Base-by-base conservation (phyloP, 164 flowering plant genomes). In the Kingdonia uniflora region DNA sequence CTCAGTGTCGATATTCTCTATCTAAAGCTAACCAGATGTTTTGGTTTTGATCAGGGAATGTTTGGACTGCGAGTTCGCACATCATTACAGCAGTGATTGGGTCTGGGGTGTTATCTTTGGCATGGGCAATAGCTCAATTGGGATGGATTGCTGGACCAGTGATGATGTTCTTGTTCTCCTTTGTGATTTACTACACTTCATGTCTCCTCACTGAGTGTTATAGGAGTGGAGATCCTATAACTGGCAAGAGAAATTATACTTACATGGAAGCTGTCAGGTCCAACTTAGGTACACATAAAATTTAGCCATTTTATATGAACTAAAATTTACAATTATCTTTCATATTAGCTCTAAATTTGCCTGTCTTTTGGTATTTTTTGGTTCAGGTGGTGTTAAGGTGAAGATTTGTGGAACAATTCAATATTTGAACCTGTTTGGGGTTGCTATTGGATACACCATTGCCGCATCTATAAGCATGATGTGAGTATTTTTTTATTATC, bases 121-220 rank as follows among this genome's bases (percentile, higher is more conserved):
- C 81, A 2, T 80, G 81, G 81, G 76, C 80, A 22, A 71, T 73
- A 15, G 87, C 78, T 47, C 87, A 81, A 65, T 62, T 81, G 8
- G 83, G 83, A 13, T 81, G 87, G 87, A 58, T 81, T 46, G 87
- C 77, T 52, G 87, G 87, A 14, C 82, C 82, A 14, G 54, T 68
- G 19, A 73, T 73, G 14, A 72, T 79, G 79, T 42, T 79, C 57
- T 40, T 71, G 60, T 82, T 77, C 64, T 60, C 80, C 42, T 68
- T 74, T 23, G 74, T 82, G 23, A 77, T 52, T 33, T 74, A 64
- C 67, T 74, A 75, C 62, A 70, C 80, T 42, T 74, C 84, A 0
- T 14, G 69, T 2, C 74, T 77, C 14, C 78, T 81, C 5, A 35
- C 82, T 11, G 75, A 68, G 19, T 81, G 87, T 47, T 81, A 81